Percentiles rank a stretch among this genome's conserved stretches.
Conservation (phyloP, 2,329 filamentous ascomycete genomes). For the Falciphora oryzae region DNA sequence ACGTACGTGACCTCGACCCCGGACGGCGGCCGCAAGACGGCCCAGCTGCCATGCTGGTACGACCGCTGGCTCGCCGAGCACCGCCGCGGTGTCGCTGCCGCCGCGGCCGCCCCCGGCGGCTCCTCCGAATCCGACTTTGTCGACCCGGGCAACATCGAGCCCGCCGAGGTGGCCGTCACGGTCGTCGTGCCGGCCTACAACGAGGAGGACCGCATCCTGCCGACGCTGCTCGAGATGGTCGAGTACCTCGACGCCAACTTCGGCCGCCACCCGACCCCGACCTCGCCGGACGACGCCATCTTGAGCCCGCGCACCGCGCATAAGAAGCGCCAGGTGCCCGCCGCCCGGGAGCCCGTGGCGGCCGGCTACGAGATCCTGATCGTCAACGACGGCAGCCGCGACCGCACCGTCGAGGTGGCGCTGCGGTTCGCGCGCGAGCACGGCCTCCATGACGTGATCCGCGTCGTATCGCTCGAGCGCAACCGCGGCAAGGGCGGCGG, state of each 20-base stretch:
- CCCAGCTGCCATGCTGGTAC: slow-evolving; percentile 78
- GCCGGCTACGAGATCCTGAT: slow-evolving; percentile 86
- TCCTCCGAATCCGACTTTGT: slow-evolving; percentile 31
- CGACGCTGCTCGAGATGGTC: slow-evolving; percentile 87
- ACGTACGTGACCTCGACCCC: slow-evolving; percentile 71
- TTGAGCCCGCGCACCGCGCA: slow-evolving; percentile 17
- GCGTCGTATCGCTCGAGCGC: slow-evolving; percentile 69
- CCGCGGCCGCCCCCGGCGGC: neutral
- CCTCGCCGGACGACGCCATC: slow-evolving; percentile 11
- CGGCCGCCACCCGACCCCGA: slow-evolving; percentile 39
- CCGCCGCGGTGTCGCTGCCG: slow-evolving; percentile 37
- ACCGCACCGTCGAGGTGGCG: slow-evolving; percentile 73
- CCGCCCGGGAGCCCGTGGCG: slow-evolving; percentile 18
- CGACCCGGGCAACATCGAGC: slow-evolving; percentile 48
- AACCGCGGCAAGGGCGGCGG: slow-evolving; percentile 95
- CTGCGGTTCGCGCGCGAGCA: slow-evolving; percentile 73
- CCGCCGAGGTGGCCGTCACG: slow-evolving; percentile 77
- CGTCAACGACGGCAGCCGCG: slow-evolving; percentile 82
- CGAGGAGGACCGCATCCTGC: slow-evolving; percentile 74
- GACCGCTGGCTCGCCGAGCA: slow-evolving; percentile 65
- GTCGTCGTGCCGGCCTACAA: slow-evolving; percentile 96
- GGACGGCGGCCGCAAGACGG: slow-evolving; percentile 36
- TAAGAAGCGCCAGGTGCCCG: slow-evolving; percentile 21
- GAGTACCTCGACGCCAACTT: slow-evolving; percentile 76
- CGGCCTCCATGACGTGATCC: slow-evolving; percentile 69